Conservation (phyloP, 148 eudicot genomes). For the Polygonum aviculare region DNA sequence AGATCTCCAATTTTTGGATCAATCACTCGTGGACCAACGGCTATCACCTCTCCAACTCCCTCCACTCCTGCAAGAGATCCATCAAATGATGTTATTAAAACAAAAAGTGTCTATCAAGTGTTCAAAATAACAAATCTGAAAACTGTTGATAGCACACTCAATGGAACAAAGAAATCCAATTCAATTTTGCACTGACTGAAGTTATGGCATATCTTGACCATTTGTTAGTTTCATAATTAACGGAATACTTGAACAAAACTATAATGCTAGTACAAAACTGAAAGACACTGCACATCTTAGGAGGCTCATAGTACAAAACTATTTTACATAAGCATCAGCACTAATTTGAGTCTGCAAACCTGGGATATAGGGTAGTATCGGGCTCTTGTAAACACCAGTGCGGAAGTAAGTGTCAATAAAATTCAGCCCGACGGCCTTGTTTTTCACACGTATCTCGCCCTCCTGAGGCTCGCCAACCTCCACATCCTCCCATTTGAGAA, state of each 20-base stretch:
- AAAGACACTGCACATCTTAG: not conserved
- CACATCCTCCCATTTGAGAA: slow-evolving; percentile 84
- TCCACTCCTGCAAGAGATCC: slow-evolving; percentile 53
- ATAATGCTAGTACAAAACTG: too few relatives aligned
- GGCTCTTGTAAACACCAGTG: slow-evolving; percentile 57
- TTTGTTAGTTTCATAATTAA: not conserved
- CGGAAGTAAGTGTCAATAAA: slow-evolving; percentile 78
- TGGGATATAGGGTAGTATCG: slow-evolving; percentile 65
- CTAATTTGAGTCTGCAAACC: slow-evolving; percentile 43
- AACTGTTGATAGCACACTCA: not conserved
- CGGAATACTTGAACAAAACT: not conserved
- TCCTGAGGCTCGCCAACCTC: slow-evolving; percentile 76
- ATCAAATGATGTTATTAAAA: not conserved
- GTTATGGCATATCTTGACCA: not conserved
- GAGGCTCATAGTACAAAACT: too few relatives aligned
- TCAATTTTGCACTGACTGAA: not conserved
- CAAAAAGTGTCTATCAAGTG: too few relatives aligned
- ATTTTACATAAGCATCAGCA: too few relatives aligned
- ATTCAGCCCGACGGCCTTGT: slow-evolving; percentile 80
- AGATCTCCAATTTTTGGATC: slow-evolving; percentile 61
- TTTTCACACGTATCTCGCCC: slow-evolving; percentile 73
- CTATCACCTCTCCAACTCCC: slow-evolving; percentile 76
- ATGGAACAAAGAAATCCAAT: not conserved
- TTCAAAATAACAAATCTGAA: not conserved
- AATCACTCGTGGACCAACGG: slow-evolving; percentile 74